Percentiles rank a stretch among this genome's conserved stretches.
Conservation (phyloP, 441 rosid species). For the Brassica hybrid region DNA sequence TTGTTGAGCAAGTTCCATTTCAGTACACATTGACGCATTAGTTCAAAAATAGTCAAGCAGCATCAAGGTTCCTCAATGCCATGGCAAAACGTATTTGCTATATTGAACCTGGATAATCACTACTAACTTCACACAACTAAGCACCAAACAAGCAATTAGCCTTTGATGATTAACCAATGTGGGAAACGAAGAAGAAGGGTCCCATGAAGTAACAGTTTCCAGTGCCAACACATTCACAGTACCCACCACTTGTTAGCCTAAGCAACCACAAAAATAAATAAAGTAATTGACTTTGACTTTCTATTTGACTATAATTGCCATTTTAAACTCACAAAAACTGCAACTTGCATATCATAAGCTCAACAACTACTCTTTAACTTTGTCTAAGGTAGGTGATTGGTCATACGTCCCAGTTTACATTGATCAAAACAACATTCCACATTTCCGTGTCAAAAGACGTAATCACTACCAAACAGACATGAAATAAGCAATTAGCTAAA, state of each 20-base stretch:
- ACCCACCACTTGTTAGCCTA: background rate
- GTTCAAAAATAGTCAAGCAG: constrained; percentile 7
- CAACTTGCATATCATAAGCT: background rate
- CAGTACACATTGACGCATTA: constrained; percentile 12
- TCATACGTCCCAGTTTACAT: no score
- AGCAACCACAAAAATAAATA: background rate
- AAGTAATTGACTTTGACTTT: background rate
- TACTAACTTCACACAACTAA: constrained; percentile 2
- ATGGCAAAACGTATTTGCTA: no score
- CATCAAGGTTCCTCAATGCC: background rate
- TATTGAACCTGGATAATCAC: background rate
- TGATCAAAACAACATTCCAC: background rate
- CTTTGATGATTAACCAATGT: background rate
- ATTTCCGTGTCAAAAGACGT: background rate
- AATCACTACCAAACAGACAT: background rate
- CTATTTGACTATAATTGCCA: background rate
- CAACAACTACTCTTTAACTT: background rate
- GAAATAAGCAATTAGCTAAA: background rate
- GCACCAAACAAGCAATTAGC: constrained; percentile 10
- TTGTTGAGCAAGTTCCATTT: background rate
- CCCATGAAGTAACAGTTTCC: background rate
- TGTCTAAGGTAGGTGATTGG: background rate
- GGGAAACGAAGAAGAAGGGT: background rate
- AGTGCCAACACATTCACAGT: background rate
- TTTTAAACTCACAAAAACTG: background rate